Evolutionary conservation across 1,284 basidiomycete genomes (phyloP).

Genomic region (Fomes fomentarius): DNA sequence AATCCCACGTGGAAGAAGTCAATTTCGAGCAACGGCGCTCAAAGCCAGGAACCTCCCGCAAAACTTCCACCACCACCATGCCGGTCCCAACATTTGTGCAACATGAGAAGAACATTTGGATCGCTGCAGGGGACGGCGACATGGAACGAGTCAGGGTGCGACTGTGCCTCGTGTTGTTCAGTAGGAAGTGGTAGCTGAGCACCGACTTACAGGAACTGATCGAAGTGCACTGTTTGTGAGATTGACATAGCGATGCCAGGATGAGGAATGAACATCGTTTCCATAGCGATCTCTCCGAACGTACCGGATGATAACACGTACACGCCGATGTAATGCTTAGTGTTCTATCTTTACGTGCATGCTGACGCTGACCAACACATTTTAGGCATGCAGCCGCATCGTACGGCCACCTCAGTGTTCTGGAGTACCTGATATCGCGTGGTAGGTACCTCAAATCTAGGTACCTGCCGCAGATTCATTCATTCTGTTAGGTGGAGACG

Average conservation of each 20-base stretch:
- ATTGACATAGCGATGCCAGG: conserved; percentile 2
- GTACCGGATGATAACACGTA: conserved; percentile 79
- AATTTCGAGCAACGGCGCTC: conserved; percentile 7
- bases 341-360: conserved; percentile 12
- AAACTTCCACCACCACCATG: conserved; percentile 27
- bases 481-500: conserved; percentile 68
- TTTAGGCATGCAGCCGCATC: conserved; percentile 94
- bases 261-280: conserved; percentile 8
- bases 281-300: conserved; percentile 75
- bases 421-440: conserved; percentile 78
- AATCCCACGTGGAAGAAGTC: conserved; percentile 14
- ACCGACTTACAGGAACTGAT: conserved; percentile 26
- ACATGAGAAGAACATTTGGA: conserved; percentile 80
- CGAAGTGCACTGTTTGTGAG: conserved; percentile 30
- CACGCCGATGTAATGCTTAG: conserved; percentile 73
- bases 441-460: conserved; percentile 47
- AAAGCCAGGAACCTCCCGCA: not conserved
- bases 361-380: not conserved
- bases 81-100: conserved; percentile 32
- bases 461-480: no score
- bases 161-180: not conserved
- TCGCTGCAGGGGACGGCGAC: conserved; percentile 89
- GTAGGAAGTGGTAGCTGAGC: not conserved
- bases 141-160: conserved; percentile 42
- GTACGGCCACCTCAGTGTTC: conserved; percentile 78